phyloP scores from a whole-genome alignment of 306 rosid genomes.

The Malus sieversii region DNA sequence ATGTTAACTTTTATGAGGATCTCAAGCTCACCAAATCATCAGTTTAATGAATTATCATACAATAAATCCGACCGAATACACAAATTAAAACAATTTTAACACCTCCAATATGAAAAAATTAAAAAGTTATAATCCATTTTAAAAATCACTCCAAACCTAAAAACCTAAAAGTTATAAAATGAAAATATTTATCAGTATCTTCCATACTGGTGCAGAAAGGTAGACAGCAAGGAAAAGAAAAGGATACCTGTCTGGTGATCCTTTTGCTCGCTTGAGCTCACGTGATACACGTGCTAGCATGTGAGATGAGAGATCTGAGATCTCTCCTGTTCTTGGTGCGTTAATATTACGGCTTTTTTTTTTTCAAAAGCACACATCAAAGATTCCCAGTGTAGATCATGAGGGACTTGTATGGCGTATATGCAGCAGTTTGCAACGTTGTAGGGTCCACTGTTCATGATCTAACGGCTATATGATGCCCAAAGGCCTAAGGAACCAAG shows the following conservation, averaged over 20 bases:
- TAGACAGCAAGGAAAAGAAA: neutral
- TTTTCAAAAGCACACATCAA: neutral
- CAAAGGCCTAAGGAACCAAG: too few species aligned
- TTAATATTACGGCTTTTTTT: neutral
- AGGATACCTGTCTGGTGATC: neutral
- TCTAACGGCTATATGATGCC: neutral
- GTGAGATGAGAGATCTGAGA: conserved; percentile 21
- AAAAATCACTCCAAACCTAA: too few species aligned
- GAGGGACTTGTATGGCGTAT: neutral
- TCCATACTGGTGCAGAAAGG: neutral
- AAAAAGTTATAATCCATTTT: too few species aligned
- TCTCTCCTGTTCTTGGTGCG: neutral
- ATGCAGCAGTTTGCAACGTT: neutral
- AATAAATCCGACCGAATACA: too few species aligned
- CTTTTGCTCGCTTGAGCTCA: conserved; percentile 9
- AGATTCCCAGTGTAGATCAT: conserved; percentile 12
- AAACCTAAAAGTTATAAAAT: too few species aligned
- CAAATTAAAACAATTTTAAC: too few species aligned
- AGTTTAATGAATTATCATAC: too few species aligned
- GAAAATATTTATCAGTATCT: neutral
- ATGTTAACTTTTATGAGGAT: too few species aligned
- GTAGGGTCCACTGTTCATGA: neutral
- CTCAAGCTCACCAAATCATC: too few species aligned
- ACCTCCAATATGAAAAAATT: too few species aligned
- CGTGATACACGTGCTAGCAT: conserved; percentile 29